phyloP scores from a whole-genome alignment of 495 filamentous ascomycete species.

The Amphirosellinia nigrospora region DNA sequence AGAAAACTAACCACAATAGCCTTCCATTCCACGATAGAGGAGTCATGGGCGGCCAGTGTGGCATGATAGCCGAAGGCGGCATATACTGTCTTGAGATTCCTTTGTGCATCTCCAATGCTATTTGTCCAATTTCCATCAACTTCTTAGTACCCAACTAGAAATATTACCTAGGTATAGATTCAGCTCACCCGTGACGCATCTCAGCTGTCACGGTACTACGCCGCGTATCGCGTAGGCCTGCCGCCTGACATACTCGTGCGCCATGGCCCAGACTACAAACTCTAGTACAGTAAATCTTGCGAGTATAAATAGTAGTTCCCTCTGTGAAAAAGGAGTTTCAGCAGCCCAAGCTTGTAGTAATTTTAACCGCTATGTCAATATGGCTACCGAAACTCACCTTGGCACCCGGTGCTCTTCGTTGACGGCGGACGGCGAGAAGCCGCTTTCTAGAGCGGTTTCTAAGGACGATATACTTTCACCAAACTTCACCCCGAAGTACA shows the following conservation, averaged over 20 bases:
- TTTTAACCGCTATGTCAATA: not conserved
- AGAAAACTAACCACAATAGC: not conserved
- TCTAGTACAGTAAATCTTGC: not conserved
- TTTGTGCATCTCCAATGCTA: not conserved
- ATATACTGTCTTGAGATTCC: not conserved
- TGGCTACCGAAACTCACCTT: not conserved
- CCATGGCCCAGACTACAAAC: not conserved
- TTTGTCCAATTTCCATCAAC: not conserved
- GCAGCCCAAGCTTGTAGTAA: too few species aligned
- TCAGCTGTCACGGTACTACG: not conserved
- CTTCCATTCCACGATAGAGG: not conserved
- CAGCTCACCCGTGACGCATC: not conserved
- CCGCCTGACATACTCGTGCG: not conserved
- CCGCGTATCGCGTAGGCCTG: not conserved
- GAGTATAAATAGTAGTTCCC: not conserved
- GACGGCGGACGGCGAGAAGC: not conserved
- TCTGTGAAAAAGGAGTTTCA: not conserved
- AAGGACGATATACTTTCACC: conserved; percentile 26
- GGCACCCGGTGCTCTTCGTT: not conserved
- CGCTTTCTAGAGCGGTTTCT: not conserved
- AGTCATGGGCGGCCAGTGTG: not conserved
- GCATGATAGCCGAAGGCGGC: not conserved
- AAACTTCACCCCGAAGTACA: conserved; percentile 38
- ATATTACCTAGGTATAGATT: not conserved
- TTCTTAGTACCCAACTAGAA: not conserved